Base-by-base conservation (phyloP, 2,329 filamentous ascomycete species). In the Apiospora aurea region DNA sequence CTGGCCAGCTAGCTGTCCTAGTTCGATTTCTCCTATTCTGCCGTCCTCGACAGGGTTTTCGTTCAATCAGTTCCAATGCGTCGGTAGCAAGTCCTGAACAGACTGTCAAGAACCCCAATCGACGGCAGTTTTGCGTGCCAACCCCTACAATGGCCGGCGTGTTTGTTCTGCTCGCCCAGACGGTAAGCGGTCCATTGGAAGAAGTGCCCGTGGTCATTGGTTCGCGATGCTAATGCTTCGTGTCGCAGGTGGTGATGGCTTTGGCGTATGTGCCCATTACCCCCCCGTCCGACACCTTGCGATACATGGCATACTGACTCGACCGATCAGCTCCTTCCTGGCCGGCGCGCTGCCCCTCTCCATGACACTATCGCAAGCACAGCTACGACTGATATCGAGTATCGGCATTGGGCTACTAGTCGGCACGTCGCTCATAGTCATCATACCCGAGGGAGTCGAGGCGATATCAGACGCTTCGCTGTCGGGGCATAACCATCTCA, bases 401-500 rank as follows among this genome's bases (percentile, higher is more conserved):
- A 90, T 98, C 80, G 96, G 96, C 70, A 94, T 97, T 82, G 96
- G 96, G 64, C 93, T 99, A 69, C 87, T 99, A 11, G 95, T 99
- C 21, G 96, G 96, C 47, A 98, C 96, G 41, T 96, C 96, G 1
- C 88, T 99, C 75, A 96, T 98, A 75, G 95, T 99, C 44, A 98
- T 99, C 79, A 97, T 99, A 78, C 96, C 96, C 0, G 96, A 99
- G 82, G 96, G 96, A 49, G 92, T 98, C 73, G 95, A 98, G 80
- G 96, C 96, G 3, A 88, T 98, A 72, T 94, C 96, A 76, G 91
- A 87, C 18, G 84, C 87, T 2, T 82, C 83, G 2, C 80, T 84
- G 69, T 51, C 69, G 21, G 53, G 69, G 41, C 66, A 67, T 18
- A 43, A 34, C 34, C 41, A 49, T 68, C 43, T 53, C 38, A 46